Conservation (phyloP, 257 asterid species). For the Fraxinus quadrangulata region DNA sequence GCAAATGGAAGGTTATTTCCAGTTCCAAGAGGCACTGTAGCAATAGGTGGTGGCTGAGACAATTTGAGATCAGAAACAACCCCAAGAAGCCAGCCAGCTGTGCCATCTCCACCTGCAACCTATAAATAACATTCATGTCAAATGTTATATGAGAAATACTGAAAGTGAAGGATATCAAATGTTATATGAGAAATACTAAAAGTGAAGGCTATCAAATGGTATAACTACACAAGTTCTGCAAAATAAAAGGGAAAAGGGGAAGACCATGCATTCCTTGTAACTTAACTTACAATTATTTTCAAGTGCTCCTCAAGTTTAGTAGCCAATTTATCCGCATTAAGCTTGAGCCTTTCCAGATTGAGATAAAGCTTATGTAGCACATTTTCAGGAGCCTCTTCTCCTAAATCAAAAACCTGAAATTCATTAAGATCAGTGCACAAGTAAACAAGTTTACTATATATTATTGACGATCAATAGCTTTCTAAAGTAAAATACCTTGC, state of each 20-base stretch:
- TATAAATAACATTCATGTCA: slow-evolving; percentile 19
- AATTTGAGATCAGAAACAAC: slow-evolving; percentile 91
- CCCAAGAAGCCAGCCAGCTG: slow-evolving; percentile 99
- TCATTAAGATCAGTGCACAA: slow-evolving; percentile 8
- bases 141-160: too few relatives aligned
- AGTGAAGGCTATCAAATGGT: neutral
- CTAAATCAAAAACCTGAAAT: slow-evolving; percentile 82
- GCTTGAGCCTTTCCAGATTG: slow-evolving; percentile 67
- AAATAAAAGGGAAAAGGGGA: neutral
- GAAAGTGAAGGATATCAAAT: neutral
- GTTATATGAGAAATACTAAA: too few relatives aligned
- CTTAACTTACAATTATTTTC: slow-evolving; percentile 74
- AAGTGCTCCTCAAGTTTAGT: slow-evolving; percentile 52
- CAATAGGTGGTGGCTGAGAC: slow-evolving; percentile 89
- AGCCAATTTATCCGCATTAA: slow-evolving; percentile 58
- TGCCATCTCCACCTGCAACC: slow-evolving; percentile 99
- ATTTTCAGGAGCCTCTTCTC: slow-evolving; percentile 82
- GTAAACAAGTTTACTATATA: neutral
- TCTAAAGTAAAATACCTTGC: neutral
- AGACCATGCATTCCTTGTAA: neutral
- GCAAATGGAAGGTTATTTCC: slow-evolving; percentile 67
- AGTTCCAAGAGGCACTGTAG: slow-evolving; percentile 62
- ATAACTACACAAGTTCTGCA: neutral
- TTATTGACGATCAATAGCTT: neutral
- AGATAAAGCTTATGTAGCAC: slow-evolving; percentile 55